A percentile compares a stretch with the other conserved stretches of the same genome.
Evolutionary conservation across 257 asterid genomes (phyloP).

Genomic region (Plantago major): DNA sequence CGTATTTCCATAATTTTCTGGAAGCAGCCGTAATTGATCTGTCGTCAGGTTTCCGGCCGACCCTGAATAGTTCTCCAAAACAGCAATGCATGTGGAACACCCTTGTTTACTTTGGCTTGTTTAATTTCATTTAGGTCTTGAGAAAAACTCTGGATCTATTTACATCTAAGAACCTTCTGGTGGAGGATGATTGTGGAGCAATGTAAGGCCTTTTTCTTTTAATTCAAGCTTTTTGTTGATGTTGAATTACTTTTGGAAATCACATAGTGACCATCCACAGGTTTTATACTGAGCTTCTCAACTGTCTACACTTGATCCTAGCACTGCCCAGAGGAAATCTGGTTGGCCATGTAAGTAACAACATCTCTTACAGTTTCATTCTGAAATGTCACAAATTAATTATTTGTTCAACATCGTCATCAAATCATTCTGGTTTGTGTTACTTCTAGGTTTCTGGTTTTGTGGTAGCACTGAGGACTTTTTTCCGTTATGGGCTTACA

Average conservation of each 20-base stretch:
- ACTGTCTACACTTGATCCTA: conserved; percentile 80
- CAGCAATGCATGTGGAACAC: neutral
- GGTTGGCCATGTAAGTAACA: conserved; percentile 69
- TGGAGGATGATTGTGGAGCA: conserved; percentile 54
- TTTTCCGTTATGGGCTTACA: conserved; percentile 70
- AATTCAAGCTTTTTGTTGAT: conserved; percentile 19
- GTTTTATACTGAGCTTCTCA: conserved; percentile 75
- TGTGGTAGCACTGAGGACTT: conserved; percentile 69
- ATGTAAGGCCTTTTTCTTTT: conserved; percentile 37
- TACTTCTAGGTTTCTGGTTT: conserved; percentile 70
- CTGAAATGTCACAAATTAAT: conserved; percentile 6
- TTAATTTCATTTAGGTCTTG: conserved; percentile 46
- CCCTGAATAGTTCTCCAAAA: no score
- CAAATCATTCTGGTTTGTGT: conserved; percentile 14
- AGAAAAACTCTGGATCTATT: conserved; percentile 66
- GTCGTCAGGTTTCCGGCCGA: no score
- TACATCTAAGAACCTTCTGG: conserved; percentile 49
- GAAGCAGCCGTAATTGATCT: no score
- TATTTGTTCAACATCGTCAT: conserved; percentile 7
- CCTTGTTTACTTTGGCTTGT: neutral
- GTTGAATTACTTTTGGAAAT: conserved; percentile 28
- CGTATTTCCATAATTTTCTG: no score
- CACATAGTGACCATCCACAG: conserved; percentile 39
- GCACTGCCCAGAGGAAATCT: conserved; percentile 63
- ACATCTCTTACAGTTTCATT: conserved; percentile 2